phyloP scores from a whole-genome alignment of 176 grass and related monocot genomes.

The Guadua angustifolia region DNA sequence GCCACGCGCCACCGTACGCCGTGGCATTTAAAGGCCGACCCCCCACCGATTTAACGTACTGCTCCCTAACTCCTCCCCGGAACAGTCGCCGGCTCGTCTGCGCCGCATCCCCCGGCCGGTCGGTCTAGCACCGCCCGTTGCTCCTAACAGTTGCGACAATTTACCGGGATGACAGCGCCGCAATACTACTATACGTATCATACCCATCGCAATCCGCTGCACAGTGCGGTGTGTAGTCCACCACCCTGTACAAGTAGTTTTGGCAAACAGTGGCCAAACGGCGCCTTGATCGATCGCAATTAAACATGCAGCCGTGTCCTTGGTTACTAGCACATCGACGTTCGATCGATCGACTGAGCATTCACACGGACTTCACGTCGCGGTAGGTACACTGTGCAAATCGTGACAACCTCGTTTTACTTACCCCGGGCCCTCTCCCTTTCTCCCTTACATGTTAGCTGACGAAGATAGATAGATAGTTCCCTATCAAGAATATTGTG shows the following conservation, averaged over 20 bases:
- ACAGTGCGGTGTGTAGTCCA: background rate
- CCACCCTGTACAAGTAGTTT: background rate
- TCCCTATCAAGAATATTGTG: constrained; percentile 22
- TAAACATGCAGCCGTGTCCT: background rate
- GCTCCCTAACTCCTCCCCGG: background rate
- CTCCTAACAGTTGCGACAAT: background rate
- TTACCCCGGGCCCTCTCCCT: background rate
- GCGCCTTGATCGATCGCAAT: background rate
- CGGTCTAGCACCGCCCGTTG: background rate
- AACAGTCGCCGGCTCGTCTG: background rate
- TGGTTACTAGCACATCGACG: background rate
- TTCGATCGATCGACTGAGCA: background rate
- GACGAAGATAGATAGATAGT: background rate
- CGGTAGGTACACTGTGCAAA: constrained; percentile 32
- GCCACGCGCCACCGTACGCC: background rate
- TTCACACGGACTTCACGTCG: background rate
- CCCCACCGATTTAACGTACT: background rate
- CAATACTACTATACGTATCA: background rate
- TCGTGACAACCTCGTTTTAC: constrained; percentile 30
- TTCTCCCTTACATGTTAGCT: background rate
- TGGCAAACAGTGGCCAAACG: background rate
- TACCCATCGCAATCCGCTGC: background rate
- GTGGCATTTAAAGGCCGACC: background rate
- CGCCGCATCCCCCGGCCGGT: background rate
- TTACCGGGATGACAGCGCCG: background rate